Percentiles rank a stretch among this genome's conserved stretches.
phyloP scores from a whole-genome alignment of 331 rosid species.

The Telfairia occidentalis region DNA sequence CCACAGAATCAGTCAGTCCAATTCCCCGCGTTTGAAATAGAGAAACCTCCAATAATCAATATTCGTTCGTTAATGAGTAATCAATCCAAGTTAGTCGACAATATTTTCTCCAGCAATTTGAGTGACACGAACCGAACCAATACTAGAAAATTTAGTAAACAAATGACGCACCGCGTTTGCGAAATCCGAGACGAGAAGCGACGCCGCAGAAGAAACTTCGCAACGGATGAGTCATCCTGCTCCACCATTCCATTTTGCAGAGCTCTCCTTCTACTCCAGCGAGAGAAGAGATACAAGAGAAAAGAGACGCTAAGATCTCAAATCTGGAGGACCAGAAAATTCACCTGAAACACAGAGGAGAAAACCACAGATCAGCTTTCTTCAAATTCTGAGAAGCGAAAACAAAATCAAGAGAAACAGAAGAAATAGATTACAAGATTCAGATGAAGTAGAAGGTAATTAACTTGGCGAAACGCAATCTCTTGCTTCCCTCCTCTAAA shows the following conservation, averaged over 20 bases:
- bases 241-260: constrained; percentile 39
- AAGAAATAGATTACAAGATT: not conserved
- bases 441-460: not conserved
- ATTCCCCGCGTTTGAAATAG: not conserved
- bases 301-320: not conserved
- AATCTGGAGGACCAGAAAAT: not conserved
- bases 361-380: not conserved
- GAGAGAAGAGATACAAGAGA: not conserved
- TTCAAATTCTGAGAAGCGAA: not conserved
- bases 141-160: too few relatives aligned
- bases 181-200: constrained; percentile 34
- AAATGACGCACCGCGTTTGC: constrained; percentile 32
- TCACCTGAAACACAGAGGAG: not conserved
- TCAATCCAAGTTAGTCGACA: too few relatives aligned
- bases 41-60: too few relatives aligned
- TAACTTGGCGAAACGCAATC: not conserved
- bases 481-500: not conserved
- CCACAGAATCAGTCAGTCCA: not conserved
- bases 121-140: too few relatives aligned
- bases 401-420: not conserved
- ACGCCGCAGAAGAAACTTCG: constrained; percentile 31
- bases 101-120: not conserved
- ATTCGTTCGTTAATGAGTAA: too few relatives aligned
- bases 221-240: constrained; percentile 23
- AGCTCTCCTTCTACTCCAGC: constrained; percentile 1